Base-by-base conservation (phyloP, 805 yeast genomes). In the Jamesozyma lodderae region DNA sequence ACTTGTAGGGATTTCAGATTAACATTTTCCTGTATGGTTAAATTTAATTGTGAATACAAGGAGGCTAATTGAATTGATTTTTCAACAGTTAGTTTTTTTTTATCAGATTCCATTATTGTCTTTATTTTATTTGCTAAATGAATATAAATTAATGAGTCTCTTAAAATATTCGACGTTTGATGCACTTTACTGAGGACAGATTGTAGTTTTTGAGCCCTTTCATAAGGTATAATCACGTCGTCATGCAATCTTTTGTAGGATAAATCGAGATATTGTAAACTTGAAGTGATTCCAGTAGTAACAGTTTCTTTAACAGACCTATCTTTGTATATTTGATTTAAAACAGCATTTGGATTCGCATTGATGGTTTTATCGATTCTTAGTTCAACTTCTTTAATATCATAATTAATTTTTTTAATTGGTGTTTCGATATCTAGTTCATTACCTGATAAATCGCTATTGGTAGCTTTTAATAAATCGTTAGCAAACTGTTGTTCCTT, bases 141-240 rank as follows among this genome's bases (percentile, higher is more conserved):
- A 11, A 55, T 30, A 30, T 49, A 54, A 15, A 55, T 41, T 20
- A 57, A 41, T 4, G 56, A 48, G 32, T 56, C 60, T 36, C 62
- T 49, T 33, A 59, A 38, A 8, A 57, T 35, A 25, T 45, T 53
- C 4, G 60, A 51, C 6, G 62, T 57, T 40, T 59, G 62, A 38
- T 59, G 61, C 18, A 59, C 47, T 36, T 57, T 59, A 41, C 52
- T 49, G 21, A 57, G 43, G 4, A 53, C 58, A n/a, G 41, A 37
- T 38, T 57, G 62, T 19, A 59, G 35, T 37, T 44, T 55, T 20
- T 51, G 51, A 4, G 60, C 54, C 20, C 42, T 46, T 37, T 53
- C 57, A 36, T 53, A 57, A 25, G 62, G 61, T 23, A 42, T 40
- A 28, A 59, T 25, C 3, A 59, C 47, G 22, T 59, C 60, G 13